Evolutionary conservation across 306 rosid species (phyloP).

Genomic region (Cotoneaster glaucophyllus): DNA sequence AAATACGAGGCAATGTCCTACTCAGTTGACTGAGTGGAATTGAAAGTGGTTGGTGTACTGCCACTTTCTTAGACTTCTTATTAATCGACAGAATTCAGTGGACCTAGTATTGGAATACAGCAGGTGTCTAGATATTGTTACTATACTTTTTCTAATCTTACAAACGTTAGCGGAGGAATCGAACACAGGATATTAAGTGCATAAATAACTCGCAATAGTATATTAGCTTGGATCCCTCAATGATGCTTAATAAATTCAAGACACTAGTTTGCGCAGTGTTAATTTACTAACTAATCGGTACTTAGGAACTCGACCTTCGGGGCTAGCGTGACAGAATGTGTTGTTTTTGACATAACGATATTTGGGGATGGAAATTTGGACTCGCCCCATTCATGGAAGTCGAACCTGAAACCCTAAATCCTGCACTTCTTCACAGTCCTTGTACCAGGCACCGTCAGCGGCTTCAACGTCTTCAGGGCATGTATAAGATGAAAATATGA

Average conservation of each 20-base stretch:
- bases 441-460: background rate
- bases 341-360: too few relatives aligned
- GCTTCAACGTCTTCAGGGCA: slow-evolving; percentile 34
- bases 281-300: too few relatives aligned
- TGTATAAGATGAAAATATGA: slow-evolving; percentile 28
- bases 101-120: background rate
- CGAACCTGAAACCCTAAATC: background rate
- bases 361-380: too few relatives aligned
- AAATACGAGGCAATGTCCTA: background rate
- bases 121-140: too few relatives aligned
- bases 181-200: background rate
- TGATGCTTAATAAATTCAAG: background rate
- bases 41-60: background rate
- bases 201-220: too few relatives aligned
- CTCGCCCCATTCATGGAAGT: background rate
- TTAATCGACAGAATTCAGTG: background rate
- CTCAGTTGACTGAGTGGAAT: background rate
- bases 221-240: background rate
- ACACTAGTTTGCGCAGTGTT: background rate
- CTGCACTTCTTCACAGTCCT: background rate
- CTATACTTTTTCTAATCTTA: too few relatives aligned
- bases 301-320: background rate
- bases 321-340: background rate
- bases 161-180: too few relatives aligned
- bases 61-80: too few relatives aligned